Conservation (phyloP, 495 filamentous ascomycete genomes). For the Xylaria venustula region DNA sequence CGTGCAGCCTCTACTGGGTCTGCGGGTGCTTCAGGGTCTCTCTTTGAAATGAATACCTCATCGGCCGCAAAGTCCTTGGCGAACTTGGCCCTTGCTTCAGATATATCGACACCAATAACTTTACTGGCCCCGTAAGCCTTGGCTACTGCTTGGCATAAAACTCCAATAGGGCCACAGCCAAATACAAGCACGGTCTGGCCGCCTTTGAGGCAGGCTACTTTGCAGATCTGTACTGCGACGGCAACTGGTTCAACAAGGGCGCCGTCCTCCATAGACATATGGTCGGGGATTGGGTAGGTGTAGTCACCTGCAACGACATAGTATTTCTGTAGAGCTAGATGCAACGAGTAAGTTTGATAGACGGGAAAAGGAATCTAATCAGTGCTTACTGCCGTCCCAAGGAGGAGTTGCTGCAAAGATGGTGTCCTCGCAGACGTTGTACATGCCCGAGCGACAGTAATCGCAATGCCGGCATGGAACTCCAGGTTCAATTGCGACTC, state of each 20-base stretch:
- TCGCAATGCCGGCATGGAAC: conserved; percentile 52
- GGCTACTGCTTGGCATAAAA: conserved; percentile 54
- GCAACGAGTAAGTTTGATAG: not conserved
- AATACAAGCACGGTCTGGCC: conserved; percentile 55
- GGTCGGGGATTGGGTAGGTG: conserved; percentile 51
- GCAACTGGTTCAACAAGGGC: conserved; percentile 56
- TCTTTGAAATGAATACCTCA: conserved; percentile 39
- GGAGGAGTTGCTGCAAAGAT: conserved; percentile 55
- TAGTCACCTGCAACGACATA: conserved; percentile 55
- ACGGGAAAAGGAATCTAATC: not conserved
- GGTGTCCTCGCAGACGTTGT: conserved; percentile 55
- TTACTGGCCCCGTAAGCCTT: conserved; percentile 52
- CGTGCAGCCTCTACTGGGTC: conserved; percentile 29
- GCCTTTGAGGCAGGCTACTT: conserved; percentile 43
- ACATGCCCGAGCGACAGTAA: conserved; percentile 51
- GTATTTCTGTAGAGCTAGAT: conserved; percentile 48
- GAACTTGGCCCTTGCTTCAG: conserved; percentile 50
- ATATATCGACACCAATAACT: conserved; percentile 57
- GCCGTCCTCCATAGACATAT: conserved; percentile 48
- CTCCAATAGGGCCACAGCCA: conserved; percentile 55
- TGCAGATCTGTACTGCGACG: conserved; percentile 55
- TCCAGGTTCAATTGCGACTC: conserved; percentile 56
- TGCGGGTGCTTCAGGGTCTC: not conserved
- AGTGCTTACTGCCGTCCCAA: conserved; percentile 42
- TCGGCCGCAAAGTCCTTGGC: conserved; percentile 49